Evolutionary conservation across 805 yeast species (phyloP).

Genomic region (Lachancea quebecensis): DNA sequence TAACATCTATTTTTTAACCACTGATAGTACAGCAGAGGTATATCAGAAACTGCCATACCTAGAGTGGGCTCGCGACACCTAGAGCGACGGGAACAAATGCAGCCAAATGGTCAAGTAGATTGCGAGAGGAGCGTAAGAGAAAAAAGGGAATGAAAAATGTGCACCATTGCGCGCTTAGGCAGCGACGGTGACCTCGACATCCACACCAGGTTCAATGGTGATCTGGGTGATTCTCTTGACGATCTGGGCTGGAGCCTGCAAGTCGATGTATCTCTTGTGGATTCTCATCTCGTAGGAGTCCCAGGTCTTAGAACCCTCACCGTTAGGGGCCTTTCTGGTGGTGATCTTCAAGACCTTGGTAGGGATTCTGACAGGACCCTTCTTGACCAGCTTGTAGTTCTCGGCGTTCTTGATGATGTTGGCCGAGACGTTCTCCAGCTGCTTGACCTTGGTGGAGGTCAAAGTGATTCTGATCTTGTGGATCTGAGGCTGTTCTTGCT

Average conservation of each 20-base stretch:
- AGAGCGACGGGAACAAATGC: too few species aligned
- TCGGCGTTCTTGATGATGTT: constrained; percentile 85
- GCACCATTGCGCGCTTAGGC: constrained; percentile 40
- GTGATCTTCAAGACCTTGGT: constrained; percentile 96
- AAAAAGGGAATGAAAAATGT: neutral
- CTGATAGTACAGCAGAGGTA: constrained; percentile 37
- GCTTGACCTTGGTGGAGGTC: constrained; percentile 98
- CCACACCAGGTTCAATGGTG: constrained; percentile 99
- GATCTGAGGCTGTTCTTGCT: constrained; percentile 73
- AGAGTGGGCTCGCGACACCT: constrained; percentile 27
- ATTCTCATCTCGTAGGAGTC: constrained; percentile 99
- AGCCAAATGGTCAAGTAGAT: neutral
- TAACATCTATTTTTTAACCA: constrained; percentile 25
- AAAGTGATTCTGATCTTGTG: constrained; percentile 98
- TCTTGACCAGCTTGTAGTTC: constrained; percentile 75
- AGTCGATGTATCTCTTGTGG: constrained; percentile 99
- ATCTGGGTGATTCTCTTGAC: constrained; percentile 96
- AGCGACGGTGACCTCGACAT: constrained; percentile 90
- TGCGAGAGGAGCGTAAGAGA: neutral
- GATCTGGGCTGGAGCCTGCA: constrained; percentile 89
- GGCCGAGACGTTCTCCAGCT: constrained; percentile 91
- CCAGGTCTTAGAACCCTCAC: constrained; percentile 99
- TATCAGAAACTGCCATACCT: constrained; percentile 33
- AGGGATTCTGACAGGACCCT: constrained; percentile 99
- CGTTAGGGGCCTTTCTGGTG: constrained; percentile 99